phyloP scores from a whole-genome alignment of 164 flowering plant species.

The Hamamelis virginiana region DNA sequence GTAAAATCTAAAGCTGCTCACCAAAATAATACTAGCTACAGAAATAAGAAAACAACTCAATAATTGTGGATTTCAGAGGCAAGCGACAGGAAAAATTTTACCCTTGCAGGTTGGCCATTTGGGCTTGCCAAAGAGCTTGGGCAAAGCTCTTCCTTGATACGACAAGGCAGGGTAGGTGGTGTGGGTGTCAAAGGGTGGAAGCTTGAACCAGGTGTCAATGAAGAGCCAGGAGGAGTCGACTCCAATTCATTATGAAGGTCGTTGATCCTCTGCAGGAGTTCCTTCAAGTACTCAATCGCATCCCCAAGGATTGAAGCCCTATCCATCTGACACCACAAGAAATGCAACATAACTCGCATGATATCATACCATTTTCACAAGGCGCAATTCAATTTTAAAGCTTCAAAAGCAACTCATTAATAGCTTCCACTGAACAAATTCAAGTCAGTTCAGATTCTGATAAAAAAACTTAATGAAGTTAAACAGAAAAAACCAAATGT shows the following conservation, averaged over 20 bases:
- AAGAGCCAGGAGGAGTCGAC: constrained; percentile 49
- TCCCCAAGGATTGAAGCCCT: constrained; percentile 83
- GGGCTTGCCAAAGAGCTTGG: constrained; percentile 59
- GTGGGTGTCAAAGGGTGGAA: constrained; percentile 58
- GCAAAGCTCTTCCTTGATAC: constrained; percentile 65
- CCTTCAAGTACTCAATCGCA: constrained; percentile 74
- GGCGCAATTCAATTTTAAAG: neutral
- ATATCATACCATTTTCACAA: neutral
- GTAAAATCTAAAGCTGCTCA: neutral
- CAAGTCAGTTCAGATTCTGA: neutral
- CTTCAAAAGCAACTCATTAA: neutral
- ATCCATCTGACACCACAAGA: constrained; percentile 53
- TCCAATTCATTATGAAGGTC: constrained; percentile 66
- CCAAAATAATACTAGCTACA: neutral
- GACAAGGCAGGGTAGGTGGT: constrained; percentile 49
- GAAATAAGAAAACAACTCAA: neutral
- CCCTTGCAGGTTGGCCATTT: constrained; percentile 61
- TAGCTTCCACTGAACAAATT: neutral
- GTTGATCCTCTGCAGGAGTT: constrained; percentile 58
- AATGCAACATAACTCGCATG: neutral
- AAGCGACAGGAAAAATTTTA: constrained; percentile 16
- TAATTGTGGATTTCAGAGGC: too few relatives aligned
- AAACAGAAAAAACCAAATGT: too few relatives aligned
- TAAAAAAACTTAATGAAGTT: neutral
- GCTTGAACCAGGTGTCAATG: constrained; percentile 34